These are phyloP conservation scores for Zoysia matrella DNA, from an alignment of 202 grass and related monocot genomes.

Conservation along the genomic window DNA sequence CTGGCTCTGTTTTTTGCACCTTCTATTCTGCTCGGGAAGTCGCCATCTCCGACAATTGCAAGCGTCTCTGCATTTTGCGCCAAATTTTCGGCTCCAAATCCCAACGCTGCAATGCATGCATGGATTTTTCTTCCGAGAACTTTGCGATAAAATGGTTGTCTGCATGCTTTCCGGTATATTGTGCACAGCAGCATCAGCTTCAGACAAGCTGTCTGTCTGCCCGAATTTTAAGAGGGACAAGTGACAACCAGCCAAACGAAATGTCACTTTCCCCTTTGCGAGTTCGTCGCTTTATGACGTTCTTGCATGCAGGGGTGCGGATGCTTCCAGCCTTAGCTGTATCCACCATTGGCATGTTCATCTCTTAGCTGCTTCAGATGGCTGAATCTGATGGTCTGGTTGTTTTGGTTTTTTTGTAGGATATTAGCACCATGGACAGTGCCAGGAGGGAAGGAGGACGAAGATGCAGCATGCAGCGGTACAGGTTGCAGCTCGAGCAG, in stretches of 20 bases:
- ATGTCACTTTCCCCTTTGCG: constrained; percentile 40
- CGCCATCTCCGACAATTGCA: background rate
- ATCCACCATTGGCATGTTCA: background rate
- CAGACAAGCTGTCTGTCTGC: constrained; percentile 37
- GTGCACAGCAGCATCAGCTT: constrained; percentile 7
- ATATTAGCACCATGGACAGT: constrained; percentile 51
- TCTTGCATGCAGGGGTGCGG: background rate
- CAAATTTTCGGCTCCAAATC: background rate
- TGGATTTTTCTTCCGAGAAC: background rate
- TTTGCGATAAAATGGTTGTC: background rate
- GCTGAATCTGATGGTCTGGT: constrained; percentile 15
- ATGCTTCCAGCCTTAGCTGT: constrained; percentile 9
- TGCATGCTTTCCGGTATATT: constrained; percentile 7
- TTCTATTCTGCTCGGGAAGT: background rate
- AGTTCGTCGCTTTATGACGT: background rate
- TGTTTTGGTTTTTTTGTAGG: constrained; percentile 43
- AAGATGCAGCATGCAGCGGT: constrained; percentile 45
- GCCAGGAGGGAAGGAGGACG: constrained; percentile 48
- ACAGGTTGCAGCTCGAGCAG: constrained; percentile 73
- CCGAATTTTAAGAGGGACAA: constrained; percentile 17
- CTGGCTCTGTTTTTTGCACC: background rate
- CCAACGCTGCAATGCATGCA: background rate
- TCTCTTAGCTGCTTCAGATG: constrained; percentile 29
- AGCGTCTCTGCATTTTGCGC: background rate
- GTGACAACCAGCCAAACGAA: constrained; percentile 14